These are phyloP conservation scores for Rhexocercosporidium sp. DNA, from an alignment of 2,329 filamentous ascomycete genomes.

Conservation along the genomic window DNA sequence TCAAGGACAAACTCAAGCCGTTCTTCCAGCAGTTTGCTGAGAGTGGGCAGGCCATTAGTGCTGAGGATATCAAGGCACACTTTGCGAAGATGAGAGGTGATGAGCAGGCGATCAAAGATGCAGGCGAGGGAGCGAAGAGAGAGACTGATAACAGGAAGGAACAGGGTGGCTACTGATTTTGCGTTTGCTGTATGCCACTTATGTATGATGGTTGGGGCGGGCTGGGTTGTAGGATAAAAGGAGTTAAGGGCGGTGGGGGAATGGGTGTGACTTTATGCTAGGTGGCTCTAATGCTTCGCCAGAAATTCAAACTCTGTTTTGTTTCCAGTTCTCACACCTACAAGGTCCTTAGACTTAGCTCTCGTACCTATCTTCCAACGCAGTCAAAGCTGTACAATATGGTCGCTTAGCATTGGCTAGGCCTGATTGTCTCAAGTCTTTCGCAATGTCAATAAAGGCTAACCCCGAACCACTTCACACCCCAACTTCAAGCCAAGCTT, in stretches of 20 bases:
- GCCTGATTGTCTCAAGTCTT: not conserved
- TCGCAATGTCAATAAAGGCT: no score
- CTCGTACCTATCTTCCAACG: no score
- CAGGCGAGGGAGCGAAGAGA: constrained; percentile 39
- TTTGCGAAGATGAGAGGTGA: constrained; percentile 95
- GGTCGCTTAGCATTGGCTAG: not conserved
- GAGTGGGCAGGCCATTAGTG: constrained; percentile 83
- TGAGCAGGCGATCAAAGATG: constrained; percentile 55
- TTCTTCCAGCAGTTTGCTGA: constrained; percentile 95
- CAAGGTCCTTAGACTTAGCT: no score
- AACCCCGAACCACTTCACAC: not conserved
- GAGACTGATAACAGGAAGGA: constrained; percentile 47
- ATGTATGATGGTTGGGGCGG: not conserved
- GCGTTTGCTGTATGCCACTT: not conserved
- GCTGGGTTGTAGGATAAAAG: not conserved
- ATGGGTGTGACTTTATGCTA: no score
- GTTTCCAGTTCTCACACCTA: not conserved
- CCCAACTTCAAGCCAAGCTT: not conserved
- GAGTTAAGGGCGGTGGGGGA: not conserved
- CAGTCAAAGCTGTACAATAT: no score
- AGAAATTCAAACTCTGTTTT: not conserved
- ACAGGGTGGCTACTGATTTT: constrained; percentile 49
- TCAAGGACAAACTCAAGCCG: constrained; percentile 93
- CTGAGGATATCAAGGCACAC: constrained; percentile 95
- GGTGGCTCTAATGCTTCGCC: not conserved